Percentiles rank a stretch among this genome's conserved stretches.
phyloP scores from a whole-genome alignment of 257 asterid species.

The Solanum ossicruentum region DNA sequence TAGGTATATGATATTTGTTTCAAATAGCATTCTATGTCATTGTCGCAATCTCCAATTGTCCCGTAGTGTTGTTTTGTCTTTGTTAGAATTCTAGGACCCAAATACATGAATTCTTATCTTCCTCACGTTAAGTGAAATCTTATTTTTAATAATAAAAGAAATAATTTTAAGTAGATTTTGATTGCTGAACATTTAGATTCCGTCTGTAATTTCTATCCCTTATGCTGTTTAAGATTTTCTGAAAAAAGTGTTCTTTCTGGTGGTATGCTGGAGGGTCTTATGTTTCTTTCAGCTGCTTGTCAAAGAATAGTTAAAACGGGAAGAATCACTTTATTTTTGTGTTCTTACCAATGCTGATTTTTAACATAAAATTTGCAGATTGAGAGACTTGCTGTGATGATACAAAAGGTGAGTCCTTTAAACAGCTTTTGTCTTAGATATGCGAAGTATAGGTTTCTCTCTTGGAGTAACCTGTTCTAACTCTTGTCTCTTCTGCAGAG shows the following conservation, averaged over 20 bases:
- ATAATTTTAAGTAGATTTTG: neutral
- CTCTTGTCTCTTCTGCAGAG: constrained; percentile 49
- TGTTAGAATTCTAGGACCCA: neutral
- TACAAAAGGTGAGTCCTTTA: constrained; percentile 49
- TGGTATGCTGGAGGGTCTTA: neutral
- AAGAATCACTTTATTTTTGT: neutral
- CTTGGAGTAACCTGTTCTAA: constrained; percentile 5
- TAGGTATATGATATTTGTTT: neutral
- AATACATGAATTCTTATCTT: neutral
- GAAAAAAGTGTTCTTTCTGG: neutral
- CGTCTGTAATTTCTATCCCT: neutral
- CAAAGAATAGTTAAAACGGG: neutral
- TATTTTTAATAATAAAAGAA: neutral
- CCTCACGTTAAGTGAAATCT: neutral
- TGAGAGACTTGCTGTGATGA: constrained; percentile 57
- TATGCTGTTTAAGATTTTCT: neutral
- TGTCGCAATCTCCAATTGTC: neutral
- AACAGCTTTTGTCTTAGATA: neutral
- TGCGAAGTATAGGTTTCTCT: constrained; percentile 8
- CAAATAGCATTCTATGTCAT: neutral
- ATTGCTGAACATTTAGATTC: neutral
- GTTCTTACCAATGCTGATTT: neutral
- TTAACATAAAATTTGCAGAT: constrained; percentile 39
- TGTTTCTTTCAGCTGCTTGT: neutral
- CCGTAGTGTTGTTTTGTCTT: neutral